phyloP scores from a whole-genome alignment of 495 filamentous ascomycete genomes.

The Podospora anserina region DNA sequence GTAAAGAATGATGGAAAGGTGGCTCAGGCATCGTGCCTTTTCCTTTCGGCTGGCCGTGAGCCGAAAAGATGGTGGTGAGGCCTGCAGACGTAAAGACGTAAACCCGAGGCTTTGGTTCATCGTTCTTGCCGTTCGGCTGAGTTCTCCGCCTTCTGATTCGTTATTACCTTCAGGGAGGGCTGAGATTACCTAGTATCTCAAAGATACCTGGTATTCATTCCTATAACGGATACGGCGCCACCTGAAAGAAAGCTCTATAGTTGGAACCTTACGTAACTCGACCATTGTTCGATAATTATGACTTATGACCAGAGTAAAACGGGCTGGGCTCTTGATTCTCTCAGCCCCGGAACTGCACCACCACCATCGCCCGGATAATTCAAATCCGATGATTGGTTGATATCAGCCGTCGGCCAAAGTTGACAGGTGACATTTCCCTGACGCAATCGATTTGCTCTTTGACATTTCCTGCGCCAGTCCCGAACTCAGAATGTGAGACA shows the following conservation, averaged over 20 bases:
- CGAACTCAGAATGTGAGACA: no score
- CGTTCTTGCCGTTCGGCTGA: no score
- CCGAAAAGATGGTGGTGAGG: neutral
- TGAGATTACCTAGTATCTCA: neutral
- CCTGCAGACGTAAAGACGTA: neutral
- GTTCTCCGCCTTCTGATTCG: neutral
- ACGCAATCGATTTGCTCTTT: neutral
- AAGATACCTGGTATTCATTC: neutral
- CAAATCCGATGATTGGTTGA: neutral
- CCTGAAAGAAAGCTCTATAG: neutral
- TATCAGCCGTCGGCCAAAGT: neutral
- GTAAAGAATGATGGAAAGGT: neutral
- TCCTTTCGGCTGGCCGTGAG: neutral
- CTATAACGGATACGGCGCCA: neutral
- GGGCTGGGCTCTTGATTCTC: neutral
- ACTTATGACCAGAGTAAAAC: neutral
- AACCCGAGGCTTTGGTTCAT: neutral
- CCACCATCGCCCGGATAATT: neutral
- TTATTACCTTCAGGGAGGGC: neutral
- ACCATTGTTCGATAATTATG: conserved; percentile 12
- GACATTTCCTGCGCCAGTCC: no score
- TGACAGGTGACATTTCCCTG: neutral
- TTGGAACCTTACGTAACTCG: conserved; percentile 5
- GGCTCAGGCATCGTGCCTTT: neutral
- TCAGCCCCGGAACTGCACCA: neutral